Evolutionary conservation across 441 rosid species (phyloP).

Genomic region (Pelargonium fulgidum): DNA sequence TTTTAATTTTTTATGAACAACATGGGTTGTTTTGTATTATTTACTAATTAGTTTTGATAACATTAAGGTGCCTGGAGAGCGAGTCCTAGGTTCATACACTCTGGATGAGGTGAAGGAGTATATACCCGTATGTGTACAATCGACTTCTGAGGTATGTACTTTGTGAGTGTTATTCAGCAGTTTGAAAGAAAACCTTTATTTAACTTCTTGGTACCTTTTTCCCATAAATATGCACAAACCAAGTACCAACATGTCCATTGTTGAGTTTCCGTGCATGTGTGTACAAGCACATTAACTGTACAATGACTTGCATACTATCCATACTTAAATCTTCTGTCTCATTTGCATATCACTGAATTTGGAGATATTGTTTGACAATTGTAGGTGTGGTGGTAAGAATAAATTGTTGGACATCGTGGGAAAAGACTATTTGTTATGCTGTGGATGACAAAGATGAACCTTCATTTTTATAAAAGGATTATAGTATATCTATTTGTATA

Average conservation of each 20-base stretch:
- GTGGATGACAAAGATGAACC: background rate
- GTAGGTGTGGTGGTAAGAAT: slow-evolving; percentile 1
- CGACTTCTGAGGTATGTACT: slow-evolving; percentile 68
- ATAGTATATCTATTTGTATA: too few relatives aligned
- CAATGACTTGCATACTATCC: background rate
- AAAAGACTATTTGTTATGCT: background rate
- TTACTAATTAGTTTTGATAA: slow-evolving; percentile 22
- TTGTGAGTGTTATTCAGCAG: slow-evolving; percentile 8
- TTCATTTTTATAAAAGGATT: background rate
- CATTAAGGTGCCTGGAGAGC: slow-evolving; percentile 83
- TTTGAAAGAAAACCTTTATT: background rate
- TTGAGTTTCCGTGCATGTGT: too few relatives aligned
- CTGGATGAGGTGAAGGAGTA: slow-evolving; percentile 74
- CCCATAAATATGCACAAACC: background rate
- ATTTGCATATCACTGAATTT: background rate
- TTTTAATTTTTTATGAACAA: slow-evolving; percentile 7
- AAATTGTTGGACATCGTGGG: background rate
- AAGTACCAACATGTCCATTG: too few relatives aligned
- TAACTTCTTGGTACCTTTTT: background rate
- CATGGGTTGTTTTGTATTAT: slow-evolving; percentile 7
- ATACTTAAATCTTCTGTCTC: background rate
- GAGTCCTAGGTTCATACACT: slow-evolving; percentile 68
- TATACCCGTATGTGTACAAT: slow-evolving; percentile 50
- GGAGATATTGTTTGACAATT: background rate
- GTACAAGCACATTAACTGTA: too few relatives aligned